Evolutionary conservation across 176 grass and related monocot genomes (phyloP), one percentile per base, ranked within the genome.

Genomic region (Melocanna baccifera): DNA sequence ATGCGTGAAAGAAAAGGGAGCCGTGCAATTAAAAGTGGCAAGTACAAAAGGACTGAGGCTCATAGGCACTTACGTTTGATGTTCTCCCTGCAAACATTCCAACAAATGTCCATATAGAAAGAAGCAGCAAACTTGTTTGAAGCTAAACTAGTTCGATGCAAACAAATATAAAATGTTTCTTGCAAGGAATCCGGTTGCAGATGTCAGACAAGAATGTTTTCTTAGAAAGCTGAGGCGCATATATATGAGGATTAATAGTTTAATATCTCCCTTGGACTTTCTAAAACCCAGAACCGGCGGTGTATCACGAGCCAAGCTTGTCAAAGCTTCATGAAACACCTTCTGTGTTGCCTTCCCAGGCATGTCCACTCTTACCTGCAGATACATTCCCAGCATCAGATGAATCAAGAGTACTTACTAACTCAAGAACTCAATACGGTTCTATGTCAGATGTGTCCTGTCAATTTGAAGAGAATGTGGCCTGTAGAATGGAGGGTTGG

Each of bases 281-380:
- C 93, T 91, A 48, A 94, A 94, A 61, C 93, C 90, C 36, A 90
- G 93, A 84, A 94, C 84, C 4, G 88, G 90, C 2, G 90, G 93
- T 30, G 90, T 88, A 42, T 91, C 91, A 36, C 90, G 83, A 69
- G 86, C 85, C 71, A 95, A 65, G 71, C 87, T 82, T 34, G 30
- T 69, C 71, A 95, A 58, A 47, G 88, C 75, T 40, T 81, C 71
- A 74, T 90, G 90, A 62, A 90, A 92, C 34, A 85, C 90, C 57
- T 88, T 92, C 6, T 92, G 90, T 16, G 93, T 92, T 14, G 61
- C 83, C 76, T 95, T 89, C 23, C 89, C 93, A 12, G 90, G 86
- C 86, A 95, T 70, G 41, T 90, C 86, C 51, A 95, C 88, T 79
- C 90, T 86, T 76, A 95, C 61, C 93, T 95, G 86, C 65, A 88